Conservation (phyloP, 768 basidiomycete genomes). For the Psilocybe subaeruginosa region DNA sequence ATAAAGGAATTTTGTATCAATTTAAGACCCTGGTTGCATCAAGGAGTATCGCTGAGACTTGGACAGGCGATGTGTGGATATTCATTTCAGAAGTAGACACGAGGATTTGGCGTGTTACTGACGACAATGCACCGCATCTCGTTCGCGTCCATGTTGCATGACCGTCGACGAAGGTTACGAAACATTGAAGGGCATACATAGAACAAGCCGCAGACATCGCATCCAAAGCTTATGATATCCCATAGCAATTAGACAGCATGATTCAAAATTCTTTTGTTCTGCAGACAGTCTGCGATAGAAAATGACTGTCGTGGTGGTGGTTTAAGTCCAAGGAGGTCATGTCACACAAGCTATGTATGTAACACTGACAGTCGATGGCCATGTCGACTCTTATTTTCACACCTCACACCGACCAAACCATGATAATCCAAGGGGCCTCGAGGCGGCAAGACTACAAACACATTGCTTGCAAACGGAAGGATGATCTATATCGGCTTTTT, state of each 20-base stretch:
- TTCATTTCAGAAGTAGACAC: neutral
- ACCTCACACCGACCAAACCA: neutral
- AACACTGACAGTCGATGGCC: neutral
- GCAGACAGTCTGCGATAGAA: neutral
- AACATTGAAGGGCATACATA: no score
- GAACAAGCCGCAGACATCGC: no score
- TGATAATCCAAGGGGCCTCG: slow-evolving; percentile 10
- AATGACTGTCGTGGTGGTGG: neutral
- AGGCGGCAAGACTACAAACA: slow-evolving; percentile 9
- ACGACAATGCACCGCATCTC: slow-evolving; percentile 4
- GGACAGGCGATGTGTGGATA: neutral
- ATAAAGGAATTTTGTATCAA: neutral
- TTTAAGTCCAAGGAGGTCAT: neutral
- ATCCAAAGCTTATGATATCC: neutral
- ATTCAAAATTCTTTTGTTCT: no score
- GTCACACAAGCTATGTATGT: neutral
- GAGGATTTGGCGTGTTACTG: slow-evolving; percentile 6
- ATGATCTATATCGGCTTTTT: neutral
- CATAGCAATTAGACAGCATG: no score
- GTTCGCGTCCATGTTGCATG: neutral
- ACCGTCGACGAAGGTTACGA: no score
- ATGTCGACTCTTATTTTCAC: neutral
- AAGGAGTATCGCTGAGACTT: neutral
- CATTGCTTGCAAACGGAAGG: neutral
- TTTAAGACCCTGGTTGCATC: neutral